Base-by-base conservation (phyloP, 1,284 basidiomycete genomes). In the Golubevia pallescens region DNA sequence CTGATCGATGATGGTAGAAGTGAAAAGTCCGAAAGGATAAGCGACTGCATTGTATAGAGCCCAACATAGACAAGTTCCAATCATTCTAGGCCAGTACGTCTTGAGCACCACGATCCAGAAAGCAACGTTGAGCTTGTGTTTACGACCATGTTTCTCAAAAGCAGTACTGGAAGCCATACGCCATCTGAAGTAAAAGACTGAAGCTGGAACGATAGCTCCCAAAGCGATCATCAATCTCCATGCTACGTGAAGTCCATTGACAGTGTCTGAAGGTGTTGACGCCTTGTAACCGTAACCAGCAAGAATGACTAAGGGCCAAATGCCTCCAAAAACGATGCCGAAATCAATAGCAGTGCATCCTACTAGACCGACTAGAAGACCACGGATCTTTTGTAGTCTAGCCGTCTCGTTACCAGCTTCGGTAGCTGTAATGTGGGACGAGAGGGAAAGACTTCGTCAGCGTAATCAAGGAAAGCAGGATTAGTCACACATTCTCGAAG, bases 131-230 rank as follows among this genome's bases (percentile, higher is more conserved):
- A 13, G 42, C 16, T 48, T 62, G 52, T 65, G 68, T 58, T 71
- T 69, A 61, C 74, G 74, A 16, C 69, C 73, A 53, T 79, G 66
- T 60, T 77, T 78, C 56, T 73, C 62, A 55, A 76, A 81, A 19
- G 71, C 67, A 10, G 76, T 71, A 61, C 74, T 75, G 69, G 74
- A 73, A 14, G 74, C 59, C 76, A 80, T 80, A 53, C 67, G 63
- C 54, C 73, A 66, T 42, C 79, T 72, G 67, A 81, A 80, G 63
- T 68, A 69, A 65, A 81, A 80, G 53, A 81, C 77, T 20, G 65
- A 60, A 10, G 75, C 66, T 0, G 79, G 79, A 5, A 73, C 66
- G 24, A 81, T 61, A 48, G 73, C 66, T 16, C 78, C 78, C 6
- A 81, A 64, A 3, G 63, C 77, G 62, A 78, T 69, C 53, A 61